Percentiles rank a stretch among this genome's conserved stretches.
These are phyloP conservation scores for Paracoccidioides brasiliensis DNA, from an alignment of 2,329 filamentous ascomycete species.

Conservation along the genomic window DNA sequence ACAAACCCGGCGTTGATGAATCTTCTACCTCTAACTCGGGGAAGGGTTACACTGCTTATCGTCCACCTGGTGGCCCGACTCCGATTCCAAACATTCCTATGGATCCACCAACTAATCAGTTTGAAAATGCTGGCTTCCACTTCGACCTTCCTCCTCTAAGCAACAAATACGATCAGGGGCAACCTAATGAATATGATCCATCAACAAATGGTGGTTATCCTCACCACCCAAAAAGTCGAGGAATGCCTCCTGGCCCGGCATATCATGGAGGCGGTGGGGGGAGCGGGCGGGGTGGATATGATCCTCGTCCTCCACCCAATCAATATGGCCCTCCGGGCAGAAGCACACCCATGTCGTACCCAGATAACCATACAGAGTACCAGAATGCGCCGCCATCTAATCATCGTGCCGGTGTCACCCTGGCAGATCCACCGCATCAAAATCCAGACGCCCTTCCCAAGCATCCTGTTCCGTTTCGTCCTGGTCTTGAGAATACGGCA, in stretches of 20 bases:
- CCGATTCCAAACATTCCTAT: constrained; percentile 24
- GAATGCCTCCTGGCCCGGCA: constrained; percentile 8
- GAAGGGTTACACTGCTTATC: constrained; percentile 25
- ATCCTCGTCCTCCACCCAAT: constrained; percentile 1
- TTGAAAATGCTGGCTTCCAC: constrained; percentile 45
- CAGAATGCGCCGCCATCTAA: neutral
- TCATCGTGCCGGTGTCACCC: constrained; percentile 12
- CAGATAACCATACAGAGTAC: constrained; percentile 4
- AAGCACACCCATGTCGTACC: constrained; percentile 8
- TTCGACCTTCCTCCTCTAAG: constrained; percentile 52
- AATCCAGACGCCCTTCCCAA: constrained; percentile 44
- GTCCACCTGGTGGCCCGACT: constrained; percentile 20
- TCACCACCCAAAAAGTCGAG: constrained; percentile 6
- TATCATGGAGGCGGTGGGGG: constrained; percentile 10
- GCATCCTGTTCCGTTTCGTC: constrained; percentile 43
- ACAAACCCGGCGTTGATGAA: constrained; percentile 18
- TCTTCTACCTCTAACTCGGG: constrained; percentile 7
- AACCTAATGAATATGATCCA: constrained; percentile 13
- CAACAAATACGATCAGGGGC: constrained; percentile 5
- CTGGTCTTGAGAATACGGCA: constrained; percentile 34
- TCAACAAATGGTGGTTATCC: constrained; percentile 4
- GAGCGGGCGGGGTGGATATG: constrained; percentile 14
- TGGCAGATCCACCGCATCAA: constrained; percentile 13
- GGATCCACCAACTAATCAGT: constrained; percentile 25
- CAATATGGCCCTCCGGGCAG: constrained; percentile 11